These are phyloP conservation scores for Candida schatavii DNA, from an alignment of 805 yeast genomes.

Conservation along the genomic window DNA sequence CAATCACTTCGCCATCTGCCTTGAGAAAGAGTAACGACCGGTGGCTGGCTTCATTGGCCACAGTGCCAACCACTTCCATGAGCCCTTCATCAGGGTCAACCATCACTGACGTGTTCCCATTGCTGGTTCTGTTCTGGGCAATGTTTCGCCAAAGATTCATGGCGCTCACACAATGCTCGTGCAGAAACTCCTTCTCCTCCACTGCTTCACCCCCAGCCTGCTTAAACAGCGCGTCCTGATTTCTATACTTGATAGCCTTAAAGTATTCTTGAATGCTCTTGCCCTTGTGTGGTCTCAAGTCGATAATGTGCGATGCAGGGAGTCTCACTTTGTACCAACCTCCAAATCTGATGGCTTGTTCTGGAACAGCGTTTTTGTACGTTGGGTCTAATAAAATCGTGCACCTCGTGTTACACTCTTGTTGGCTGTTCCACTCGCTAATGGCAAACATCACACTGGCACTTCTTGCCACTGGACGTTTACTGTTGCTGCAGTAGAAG, in stretches of 20 bases:
- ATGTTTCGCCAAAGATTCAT: conserved; percentile 38
- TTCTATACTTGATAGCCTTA: conserved; percentile 40
- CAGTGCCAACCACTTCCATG: conserved; percentile 25
- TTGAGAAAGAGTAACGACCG: conserved; percentile 36
- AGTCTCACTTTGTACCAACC: conserved; percentile 36
- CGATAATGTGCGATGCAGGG: conserved; percentile 41
- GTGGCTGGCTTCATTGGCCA: conserved; percentile 17
- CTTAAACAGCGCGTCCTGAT: conserved; percentile 31
- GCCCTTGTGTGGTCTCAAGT: conserved; percentile 32
- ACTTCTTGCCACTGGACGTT: conserved; percentile 38
- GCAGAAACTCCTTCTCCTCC: conserved; percentile 29
- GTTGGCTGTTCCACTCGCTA: conserved; percentile 29
- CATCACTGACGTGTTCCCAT: conserved; percentile 36
- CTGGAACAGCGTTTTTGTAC: conserved; percentile 29
- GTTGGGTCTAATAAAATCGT: conserved; percentile 37
- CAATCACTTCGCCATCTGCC: conserved; percentile 33
- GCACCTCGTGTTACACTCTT: conserved; percentile 24
- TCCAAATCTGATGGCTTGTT: conserved; percentile 29
- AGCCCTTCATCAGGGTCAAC: conserved; percentile 30
- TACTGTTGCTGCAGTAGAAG: conserved; percentile 36
- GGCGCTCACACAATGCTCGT: conserved; percentile 26
- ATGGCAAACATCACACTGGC: conserved; percentile 39
- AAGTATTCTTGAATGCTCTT: conserved; percentile 32
- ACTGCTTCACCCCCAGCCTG: conserved; percentile 32
- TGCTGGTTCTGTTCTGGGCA: conserved; percentile 33